Evolutionary conservation across 768 basidiomycete genomes (phyloP), one percentile per base, ranked within the genome.

Genomic region (Sporobolomyces phaffii): DNA sequence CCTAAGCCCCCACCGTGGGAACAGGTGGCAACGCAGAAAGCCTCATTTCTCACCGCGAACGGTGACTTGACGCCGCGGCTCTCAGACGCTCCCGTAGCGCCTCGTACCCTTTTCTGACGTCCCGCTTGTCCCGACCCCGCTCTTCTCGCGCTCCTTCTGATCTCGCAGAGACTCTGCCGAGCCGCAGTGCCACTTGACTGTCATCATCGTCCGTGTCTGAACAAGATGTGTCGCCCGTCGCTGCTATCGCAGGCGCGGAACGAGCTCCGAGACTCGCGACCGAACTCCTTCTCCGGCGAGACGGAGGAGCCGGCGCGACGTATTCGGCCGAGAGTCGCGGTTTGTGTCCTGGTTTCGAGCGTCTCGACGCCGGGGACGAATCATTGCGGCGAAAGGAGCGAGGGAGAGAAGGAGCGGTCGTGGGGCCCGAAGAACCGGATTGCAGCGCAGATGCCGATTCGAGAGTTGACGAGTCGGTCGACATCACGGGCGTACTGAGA

Each of bases 21-120:
- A n/a, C n/a, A n/a, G n/a, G n/a, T n/a, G n/a, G n/a, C n/a, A n/a
- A n/a, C n/a, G n/a, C n/a, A n/a, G n/a, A n/a, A n/a, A n/a, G n/a
- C n/a, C n/a, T n/a, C n/a, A n/a, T n/a, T n/a, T n/a, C n/a, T 45
- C 8, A 8, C 22, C n/a, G 44, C 15, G 44, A 20, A 11, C 34
- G 22, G 24, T 52, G n/a, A n/a, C n/a, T 52, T n/a, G 26, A 33
- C 17, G 50, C 50, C 33, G 56, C 56, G 15, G 43, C 56, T 33
- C 56, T 31, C 43, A 58, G 45, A 24, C 56, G 29, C 43, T 44
- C 56, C 31, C 43, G 29, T 29, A 58, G 24, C 24, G 56, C 56
- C 26, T 58, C 56, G 43, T 14, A 58, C 1, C 56, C 43, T 18
- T 58, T 58, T 20, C 56, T 44, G 18, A 58, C 56, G 41, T 58